Percentiles rank a stretch among this genome's conserved stretches.
These are phyloP conservation scores for Botrytis paeoniae DNA, from an alignment of 2,329 filamentous ascomycete species.

Conservation along the genomic window DNA sequence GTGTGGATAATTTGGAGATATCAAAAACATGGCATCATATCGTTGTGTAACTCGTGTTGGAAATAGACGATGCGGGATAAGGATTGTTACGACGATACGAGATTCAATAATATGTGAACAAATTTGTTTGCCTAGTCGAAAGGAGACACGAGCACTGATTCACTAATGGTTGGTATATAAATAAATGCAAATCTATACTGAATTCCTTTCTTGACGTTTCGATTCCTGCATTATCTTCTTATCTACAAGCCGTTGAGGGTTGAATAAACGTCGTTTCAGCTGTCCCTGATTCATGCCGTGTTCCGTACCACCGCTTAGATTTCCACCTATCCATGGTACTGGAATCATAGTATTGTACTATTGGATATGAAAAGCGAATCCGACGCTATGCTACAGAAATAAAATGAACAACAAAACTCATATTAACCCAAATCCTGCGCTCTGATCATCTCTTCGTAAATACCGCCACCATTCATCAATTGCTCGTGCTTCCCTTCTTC, in stretches of 20 bases:
- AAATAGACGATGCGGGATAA: background rate
- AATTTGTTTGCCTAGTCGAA: background rate
- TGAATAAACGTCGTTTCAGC: background rate
- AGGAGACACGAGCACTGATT: background rate
- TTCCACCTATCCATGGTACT: background rate
- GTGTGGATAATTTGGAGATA: background rate
- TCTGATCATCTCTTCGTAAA: constrained; percentile 38
- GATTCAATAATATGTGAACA: background rate
- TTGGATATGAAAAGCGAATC: background rate
- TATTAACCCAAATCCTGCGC: constrained; percentile 25
- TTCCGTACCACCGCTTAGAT: background rate
- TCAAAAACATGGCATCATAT: background rate
- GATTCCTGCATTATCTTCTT: background rate
- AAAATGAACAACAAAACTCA: background rate
- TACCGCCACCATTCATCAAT: constrained; percentile 51
- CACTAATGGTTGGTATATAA: background rate
- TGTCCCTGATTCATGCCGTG: background rate
- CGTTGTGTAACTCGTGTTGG: background rate
- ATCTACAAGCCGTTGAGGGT: background rate
- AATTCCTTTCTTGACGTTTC: background rate
- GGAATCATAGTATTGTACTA: background rate
- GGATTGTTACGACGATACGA: background rate
- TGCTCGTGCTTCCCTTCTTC: constrained; percentile 54
- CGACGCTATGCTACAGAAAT: background rate
- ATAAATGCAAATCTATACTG: background rate